These are phyloP conservation scores for Nannochloropsis salina DNA, from an alignment of 108 stramenopile species.

Conservation along the genomic window DNA sequence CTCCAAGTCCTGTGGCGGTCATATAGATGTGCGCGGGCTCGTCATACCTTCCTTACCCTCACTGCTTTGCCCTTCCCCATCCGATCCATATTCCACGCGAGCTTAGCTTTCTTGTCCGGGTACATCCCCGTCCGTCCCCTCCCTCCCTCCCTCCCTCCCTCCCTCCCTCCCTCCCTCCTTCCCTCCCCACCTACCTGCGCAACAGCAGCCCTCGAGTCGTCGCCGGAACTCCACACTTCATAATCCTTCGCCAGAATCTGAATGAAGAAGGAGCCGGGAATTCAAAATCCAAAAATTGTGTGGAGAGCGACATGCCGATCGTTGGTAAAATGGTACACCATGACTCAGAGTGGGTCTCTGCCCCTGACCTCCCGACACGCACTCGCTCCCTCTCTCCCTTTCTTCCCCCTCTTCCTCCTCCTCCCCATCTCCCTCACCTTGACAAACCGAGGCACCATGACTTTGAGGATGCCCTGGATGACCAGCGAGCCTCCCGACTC, in stretches of 20 bases:
- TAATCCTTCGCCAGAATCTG: not conserved
- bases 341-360: not conserved
- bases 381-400: not conserved
- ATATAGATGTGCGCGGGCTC: too few relatives aligned
- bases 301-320: not conserved
- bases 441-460: slow-evolving; percentile 4
- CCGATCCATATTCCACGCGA: too few relatives aligned
- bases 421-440: not conserved
- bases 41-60: too few relatives aligned
- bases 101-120: too few relatives aligned
- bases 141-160: not conserved
- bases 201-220: not conserved
- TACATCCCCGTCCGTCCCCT: too few relatives aligned
- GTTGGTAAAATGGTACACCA: not conserved
- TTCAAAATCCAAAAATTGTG: too few relatives aligned
- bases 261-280: not conserved
- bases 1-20: not conserved
- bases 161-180: slow-evolving; percentile 2
- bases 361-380: not conserved
- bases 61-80: too few relatives aligned
- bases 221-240: not conserved
- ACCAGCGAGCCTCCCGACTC: not conserved
- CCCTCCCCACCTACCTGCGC: not conserved
- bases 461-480: not conserved
- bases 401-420: not conserved